These are phyloP conservation scores for Chaetomiaceae sp. DNA, from an alignment of 2,329 filamentous ascomycete genomes.

Conservation along the genomic window DNA sequence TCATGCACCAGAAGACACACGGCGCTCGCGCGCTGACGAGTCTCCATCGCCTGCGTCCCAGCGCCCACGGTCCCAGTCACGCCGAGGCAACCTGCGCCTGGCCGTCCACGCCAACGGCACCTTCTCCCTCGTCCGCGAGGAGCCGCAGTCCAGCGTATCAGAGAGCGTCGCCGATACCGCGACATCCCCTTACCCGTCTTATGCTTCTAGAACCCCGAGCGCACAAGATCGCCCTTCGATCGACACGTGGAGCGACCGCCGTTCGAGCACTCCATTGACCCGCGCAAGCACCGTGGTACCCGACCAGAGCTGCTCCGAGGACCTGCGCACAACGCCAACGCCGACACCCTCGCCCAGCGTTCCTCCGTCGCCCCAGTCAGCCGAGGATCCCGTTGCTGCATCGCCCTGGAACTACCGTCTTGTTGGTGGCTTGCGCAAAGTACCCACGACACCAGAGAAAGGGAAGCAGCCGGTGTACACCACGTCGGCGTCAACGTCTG, in stretches of 20 bases:
- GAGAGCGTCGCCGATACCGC: slow-evolving; percentile 26
- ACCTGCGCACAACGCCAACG: slow-evolving; percentile 29
- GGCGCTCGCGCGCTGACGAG: slow-evolving; percentile 22
- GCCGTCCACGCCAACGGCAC: slow-evolving; percentile 54
- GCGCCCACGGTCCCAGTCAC: slow-evolving; percentile 32
- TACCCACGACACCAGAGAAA: slow-evolving; percentile 43
- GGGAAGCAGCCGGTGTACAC: slow-evolving; percentile 33
- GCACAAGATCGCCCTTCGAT: slow-evolving; percentile 48
- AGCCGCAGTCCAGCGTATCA: slow-evolving; percentile 22
- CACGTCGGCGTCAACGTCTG: slow-evolving; percentile 26
- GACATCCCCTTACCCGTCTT: slow-evolving; percentile 40
- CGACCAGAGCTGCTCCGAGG: slow-evolving; percentile 41
- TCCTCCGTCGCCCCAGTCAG: slow-evolving; percentile 33
- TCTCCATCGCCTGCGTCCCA: slow-evolving; percentile 21
- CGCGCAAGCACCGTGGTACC: slow-evolving; percentile 34
- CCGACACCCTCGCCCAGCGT: slow-evolving; percentile 28
- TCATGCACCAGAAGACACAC: slow-evolving; percentile 34
- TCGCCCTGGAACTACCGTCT: slow-evolving; percentile 52
- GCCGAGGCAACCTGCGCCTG: slow-evolving; percentile 41
- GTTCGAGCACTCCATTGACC: slow-evolving; percentile 45
- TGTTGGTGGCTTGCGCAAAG: slow-evolving; percentile 51
- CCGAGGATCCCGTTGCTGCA: slow-evolving; percentile 32
- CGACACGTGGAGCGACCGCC: slow-evolving; percentile 44
- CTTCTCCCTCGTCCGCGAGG: slow-evolving; percentile 46
- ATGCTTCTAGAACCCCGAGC: slow-evolving; percentile 38